These are phyloP conservation scores for Pezicula carpinea DNA, from an alignment of 2,329 filamentous ascomycete genomes.

Conservation along the genomic window DNA sequence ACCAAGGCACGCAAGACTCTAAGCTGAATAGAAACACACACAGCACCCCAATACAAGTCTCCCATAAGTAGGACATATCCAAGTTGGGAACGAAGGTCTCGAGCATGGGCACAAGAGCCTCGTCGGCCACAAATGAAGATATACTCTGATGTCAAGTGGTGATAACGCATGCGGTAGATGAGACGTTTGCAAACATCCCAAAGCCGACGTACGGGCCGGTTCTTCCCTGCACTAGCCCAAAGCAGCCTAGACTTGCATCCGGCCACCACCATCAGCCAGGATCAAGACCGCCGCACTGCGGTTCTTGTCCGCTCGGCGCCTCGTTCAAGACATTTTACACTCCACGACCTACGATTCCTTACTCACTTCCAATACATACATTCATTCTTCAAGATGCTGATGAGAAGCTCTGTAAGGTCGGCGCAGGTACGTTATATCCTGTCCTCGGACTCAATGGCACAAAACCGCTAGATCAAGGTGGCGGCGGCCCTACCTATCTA, in stretches of 20 bases:
- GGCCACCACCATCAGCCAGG: background rate
- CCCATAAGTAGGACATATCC: too few species aligned
- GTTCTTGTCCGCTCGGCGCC: background rate
- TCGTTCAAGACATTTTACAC: background rate
- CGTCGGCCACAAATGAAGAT: background rate
- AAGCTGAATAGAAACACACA: too few species aligned
- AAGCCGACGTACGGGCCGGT: too few species aligned
- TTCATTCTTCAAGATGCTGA: constrained; percentile 22
- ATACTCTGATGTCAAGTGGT: background rate
- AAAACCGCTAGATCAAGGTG: background rate
- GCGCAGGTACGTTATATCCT: constrained; percentile 38
- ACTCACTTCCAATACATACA: constrained; percentile 3
- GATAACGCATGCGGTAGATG: too few species aligned
- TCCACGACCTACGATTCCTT: constrained; percentile 10
- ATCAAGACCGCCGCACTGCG: background rate
- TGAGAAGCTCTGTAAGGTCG: constrained; percentile 31
- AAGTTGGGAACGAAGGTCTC: too few species aligned
- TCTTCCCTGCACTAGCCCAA: too few species aligned
- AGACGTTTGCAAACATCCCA: too few species aligned
- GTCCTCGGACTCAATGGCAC: constrained; percentile 18
- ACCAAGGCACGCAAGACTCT: too few species aligned
- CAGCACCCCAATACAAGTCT: too few species aligned
- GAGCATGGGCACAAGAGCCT: too few species aligned
- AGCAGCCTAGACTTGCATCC: too few species aligned
- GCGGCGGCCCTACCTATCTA: background rate